These are phyloP conservation scores for Chamaecyparis obtusa DNA, from an alignment of 75 land plant species.

Conservation along the genomic window DNA sequence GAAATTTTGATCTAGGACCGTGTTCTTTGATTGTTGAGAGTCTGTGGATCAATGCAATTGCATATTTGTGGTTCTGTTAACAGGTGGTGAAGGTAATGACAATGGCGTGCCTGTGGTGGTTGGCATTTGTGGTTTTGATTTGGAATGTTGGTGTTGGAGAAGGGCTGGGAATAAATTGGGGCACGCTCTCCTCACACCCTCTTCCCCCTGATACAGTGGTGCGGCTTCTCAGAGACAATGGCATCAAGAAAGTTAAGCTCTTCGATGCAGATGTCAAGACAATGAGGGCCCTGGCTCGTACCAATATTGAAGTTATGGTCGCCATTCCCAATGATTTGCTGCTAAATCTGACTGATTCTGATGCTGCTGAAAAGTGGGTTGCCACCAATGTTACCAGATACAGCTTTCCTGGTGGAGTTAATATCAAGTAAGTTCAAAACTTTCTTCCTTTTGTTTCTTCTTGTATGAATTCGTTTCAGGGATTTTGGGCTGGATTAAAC, in stretches of 20 bases:
- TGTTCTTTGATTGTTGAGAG: no score
- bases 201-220: constrained; percentile 33
- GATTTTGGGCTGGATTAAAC: neutral
- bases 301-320: constrained; percentile 62
- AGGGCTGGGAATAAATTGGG: constrained; percentile 67
- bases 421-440: constrained; percentile 25
- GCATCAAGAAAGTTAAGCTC: constrained; percentile 63
- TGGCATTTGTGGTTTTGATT: neutral
- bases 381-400: constrained; percentile 35
- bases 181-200: constrained; percentile 45
- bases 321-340: constrained; percentile 63
- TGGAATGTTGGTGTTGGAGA: neutral
- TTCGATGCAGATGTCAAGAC: constrained; percentile 50
- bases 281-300: constrained; percentile 42
- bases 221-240: constrained; percentile 53
- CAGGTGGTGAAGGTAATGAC: neutral
- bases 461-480: neutral
- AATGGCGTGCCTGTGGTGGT: neutral
- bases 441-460: neutral
- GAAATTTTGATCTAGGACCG: no score
- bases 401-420: constrained; percentile 23
- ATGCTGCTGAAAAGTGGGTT: constrained; percentile 42
- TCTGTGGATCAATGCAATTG: no score
- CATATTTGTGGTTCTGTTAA: no score
- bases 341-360: constrained; percentile 11